Evolutionary conservation across 345 rosid genomes (phyloP).

Genomic region (Salix caprea): DNA sequence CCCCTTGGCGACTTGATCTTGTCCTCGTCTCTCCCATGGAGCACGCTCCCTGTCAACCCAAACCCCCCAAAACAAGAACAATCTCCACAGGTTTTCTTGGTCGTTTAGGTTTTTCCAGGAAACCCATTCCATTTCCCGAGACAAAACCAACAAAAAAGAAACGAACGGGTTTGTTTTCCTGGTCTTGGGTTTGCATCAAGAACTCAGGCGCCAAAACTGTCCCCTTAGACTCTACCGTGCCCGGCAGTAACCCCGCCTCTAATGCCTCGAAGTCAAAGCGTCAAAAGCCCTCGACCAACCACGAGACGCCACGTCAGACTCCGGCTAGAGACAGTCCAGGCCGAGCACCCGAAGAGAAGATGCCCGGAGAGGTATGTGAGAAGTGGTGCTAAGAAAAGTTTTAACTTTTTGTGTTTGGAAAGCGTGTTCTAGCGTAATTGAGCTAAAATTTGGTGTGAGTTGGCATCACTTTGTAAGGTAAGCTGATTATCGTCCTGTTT

Average conservation of each 20-base stretch:
- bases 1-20: not conserved
- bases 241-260: slow-evolving; percentile 9
- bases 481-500: not conserved
- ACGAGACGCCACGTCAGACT: slow-evolving; percentile 3
- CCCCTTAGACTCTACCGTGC: slow-evolving; percentile 28
- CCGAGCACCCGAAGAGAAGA: not conserved
- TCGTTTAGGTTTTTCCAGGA: slow-evolving; percentile 45
- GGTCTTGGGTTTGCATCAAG: slow-evolving; percentile 29
- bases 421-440: not conserved
- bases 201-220: slow-evolving; percentile 42
- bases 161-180: slow-evolving; percentile 12
- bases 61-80: not conserved
- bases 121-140: not conserved
- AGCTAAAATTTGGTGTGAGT: too few relatives aligned
- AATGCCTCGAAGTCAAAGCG: slow-evolving; percentile 16
- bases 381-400: not conserved
- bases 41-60: not conserved
- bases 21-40: not conserved
- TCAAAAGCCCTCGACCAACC: not conserved
- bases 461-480: not conserved
- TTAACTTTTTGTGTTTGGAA: not conserved
- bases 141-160: slow-evolving; percentile 12
- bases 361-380: not conserved
- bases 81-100: slow-evolving; percentile 24
- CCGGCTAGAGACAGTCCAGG: not conserved